Percentiles rank a stretch among this genome's conserved stretches.
Conservation (phyloP, 164 flowering plant genomes). For the Santalum album region DNA sequence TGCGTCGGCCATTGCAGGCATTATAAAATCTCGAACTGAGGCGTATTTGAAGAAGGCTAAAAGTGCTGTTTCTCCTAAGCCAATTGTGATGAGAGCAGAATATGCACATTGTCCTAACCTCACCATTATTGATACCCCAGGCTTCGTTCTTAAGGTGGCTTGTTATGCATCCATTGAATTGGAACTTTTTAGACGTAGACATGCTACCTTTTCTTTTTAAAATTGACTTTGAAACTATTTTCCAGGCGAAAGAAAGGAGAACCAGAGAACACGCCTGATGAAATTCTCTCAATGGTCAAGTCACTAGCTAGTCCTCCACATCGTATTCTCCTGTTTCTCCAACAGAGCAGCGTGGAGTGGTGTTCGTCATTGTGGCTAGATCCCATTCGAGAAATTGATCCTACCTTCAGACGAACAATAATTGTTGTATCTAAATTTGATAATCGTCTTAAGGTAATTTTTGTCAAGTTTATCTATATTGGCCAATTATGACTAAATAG, state of each 20-base stretch:
- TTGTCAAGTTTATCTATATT: background rate
- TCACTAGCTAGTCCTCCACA: slow-evolving; percentile 92
- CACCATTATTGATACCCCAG: slow-evolving; percentile 95
- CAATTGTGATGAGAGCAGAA: slow-evolving; percentile 96
- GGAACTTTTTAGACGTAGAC: background rate
- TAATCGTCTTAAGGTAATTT: slow-evolving; percentile 81
- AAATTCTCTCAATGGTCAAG: slow-evolving; percentile 95
- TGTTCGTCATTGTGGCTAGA: slow-evolving; percentile 98
- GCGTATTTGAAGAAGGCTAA: slow-evolving; percentile 58
- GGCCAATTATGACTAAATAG: too few relatives aligned
- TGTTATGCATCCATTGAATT: background rate
- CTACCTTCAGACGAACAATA: slow-evolving; percentile 66
- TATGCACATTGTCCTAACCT: slow-evolving; percentile 98
- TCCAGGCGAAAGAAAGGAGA: slow-evolving; percentile 93
- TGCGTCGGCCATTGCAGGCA: slow-evolving; percentile 79
- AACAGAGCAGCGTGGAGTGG: slow-evolving; percentile 98
- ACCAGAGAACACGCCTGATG: slow-evolving; percentile 90
- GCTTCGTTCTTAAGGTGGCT: slow-evolving; percentile 87
- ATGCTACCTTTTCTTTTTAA: background rate
- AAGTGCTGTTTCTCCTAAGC: slow-evolving; percentile 82
- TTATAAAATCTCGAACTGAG: slow-evolving; percentile 74
- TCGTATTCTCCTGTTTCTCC: slow-evolving; percentile 90
- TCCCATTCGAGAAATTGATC: slow-evolving; percentile 86
- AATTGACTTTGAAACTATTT: background rate
- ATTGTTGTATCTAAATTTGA: slow-evolving; percentile 97